Conservation (phyloP, 441 rosid species). For the Gossypium gossypioides region DNA sequence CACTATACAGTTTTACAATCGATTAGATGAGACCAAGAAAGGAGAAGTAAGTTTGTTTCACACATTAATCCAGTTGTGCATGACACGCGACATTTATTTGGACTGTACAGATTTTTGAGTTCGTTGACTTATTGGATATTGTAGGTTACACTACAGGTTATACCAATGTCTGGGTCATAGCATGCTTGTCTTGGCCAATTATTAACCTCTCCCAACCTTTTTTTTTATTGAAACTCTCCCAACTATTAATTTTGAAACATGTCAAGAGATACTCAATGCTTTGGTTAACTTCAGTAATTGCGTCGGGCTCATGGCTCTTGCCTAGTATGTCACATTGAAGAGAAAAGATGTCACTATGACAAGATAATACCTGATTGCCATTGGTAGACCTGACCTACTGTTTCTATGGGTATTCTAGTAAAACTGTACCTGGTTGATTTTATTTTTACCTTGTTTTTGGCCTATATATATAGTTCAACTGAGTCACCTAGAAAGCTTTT, state of each 20-base stretch:
- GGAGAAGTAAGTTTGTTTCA: slow-evolving; percentile 67
- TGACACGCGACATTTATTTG: background rate
- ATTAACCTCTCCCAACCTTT: background rate
- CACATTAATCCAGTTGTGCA: background rate
- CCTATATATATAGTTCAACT: background rate
- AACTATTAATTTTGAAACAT: background rate
- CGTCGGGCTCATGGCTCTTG: background rate
- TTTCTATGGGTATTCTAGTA: background rate
- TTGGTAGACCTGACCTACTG: background rate
- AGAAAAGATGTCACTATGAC: background rate
- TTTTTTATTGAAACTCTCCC: background rate
- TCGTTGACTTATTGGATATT: background rate
- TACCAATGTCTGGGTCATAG: background rate
- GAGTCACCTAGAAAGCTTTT: background rate
- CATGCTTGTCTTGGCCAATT: background rate
- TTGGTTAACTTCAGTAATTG: background rate
- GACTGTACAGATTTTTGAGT: background rate
- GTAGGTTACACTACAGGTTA: background rate
- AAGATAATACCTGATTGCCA: background rate
- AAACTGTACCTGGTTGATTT: background rate
- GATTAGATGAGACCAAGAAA: slow-evolving; percentile 69
- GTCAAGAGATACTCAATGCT: background rate
- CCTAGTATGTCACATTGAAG: background rate
- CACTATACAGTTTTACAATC: slow-evolving; percentile 54
- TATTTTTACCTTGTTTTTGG: background rate